Evolutionary conservation across 2,329 filamentous ascomycete species (phyloP).

Genomic region (Aureobasidium sp.): DNA sequence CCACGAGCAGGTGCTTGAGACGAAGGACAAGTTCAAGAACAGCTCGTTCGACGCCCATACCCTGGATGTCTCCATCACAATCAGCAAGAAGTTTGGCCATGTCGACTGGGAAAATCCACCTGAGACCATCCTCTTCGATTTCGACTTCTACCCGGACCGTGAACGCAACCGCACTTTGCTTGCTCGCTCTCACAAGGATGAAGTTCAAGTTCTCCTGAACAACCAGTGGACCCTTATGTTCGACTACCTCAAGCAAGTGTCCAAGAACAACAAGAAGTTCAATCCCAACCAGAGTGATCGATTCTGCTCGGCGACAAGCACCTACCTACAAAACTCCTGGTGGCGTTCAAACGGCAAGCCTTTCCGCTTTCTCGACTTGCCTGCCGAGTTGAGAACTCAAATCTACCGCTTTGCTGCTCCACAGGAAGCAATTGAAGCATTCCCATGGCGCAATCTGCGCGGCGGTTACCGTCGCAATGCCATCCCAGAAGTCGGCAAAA

Average conservation of each 20-base stretch:
- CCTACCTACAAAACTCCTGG: background rate
- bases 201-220: background rate
- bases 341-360: background rate
- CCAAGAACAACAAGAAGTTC: background rate
- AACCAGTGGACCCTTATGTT: background rate
- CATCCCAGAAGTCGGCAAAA: background rate
- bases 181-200: background rate
- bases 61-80: background rate
- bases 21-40: background rate
- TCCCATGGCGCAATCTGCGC: background rate
- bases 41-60: background rate
- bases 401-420: constrained; percentile 16
- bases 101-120: background rate
- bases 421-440: background rate
- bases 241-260: background rate
- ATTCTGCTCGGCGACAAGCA: background rate
- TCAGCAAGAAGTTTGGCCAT: background rate
- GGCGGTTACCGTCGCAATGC: background rate
- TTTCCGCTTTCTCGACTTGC: constrained; percentile 15
- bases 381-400: constrained; percentile 18
- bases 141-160: background rate
- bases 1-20: background rate
- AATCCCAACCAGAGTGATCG: background rate
- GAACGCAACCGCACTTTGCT: background rate
- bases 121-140: background rate